Conservation (phyloP, 1,284 basidiomycete genomes). For the Naganishia cerealis region DNA sequence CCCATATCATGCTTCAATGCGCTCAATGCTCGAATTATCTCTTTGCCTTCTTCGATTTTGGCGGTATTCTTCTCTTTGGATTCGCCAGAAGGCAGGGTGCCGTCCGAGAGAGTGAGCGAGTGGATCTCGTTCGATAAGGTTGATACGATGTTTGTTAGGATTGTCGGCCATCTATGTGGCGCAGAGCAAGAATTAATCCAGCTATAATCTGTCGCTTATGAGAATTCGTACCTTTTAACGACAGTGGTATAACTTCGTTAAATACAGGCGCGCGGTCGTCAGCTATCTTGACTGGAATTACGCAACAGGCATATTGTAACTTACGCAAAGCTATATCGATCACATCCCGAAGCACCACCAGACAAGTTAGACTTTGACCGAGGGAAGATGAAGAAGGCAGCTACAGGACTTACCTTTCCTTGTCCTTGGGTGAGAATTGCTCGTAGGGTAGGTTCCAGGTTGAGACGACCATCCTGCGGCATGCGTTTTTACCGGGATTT, state of each 20-base stretch:
- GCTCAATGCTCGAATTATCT: constrained; percentile 74
- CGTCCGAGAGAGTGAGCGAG: constrained; percentile 51
- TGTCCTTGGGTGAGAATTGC: constrained; percentile 51
- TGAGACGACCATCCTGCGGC: constrained; percentile 8
- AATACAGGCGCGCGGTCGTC: constrained; percentile 1
- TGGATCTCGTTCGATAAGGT: constrained; percentile 65
- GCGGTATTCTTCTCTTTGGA: constrained; percentile 42
- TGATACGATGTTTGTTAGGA: constrained; percentile 76
- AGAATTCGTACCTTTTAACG: constrained; percentile 41
- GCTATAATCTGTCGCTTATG: background rate
- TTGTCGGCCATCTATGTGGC: constrained; percentile 76
- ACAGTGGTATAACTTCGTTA: constrained; percentile 48
- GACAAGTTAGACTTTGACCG: too few relatives aligned
- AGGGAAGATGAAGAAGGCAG: too few relatives aligned
- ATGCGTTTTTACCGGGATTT: background rate
- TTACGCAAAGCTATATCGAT: constrained; percentile 46
- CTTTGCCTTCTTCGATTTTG: constrained; percentile 67
- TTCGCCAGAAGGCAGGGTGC: background rate
- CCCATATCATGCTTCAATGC: constrained; percentile 88
- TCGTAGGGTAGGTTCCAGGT: constrained; percentile 41
- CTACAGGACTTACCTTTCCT: constrained; percentile 44
- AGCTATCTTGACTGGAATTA: background rate
- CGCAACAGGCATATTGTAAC: constrained; percentile 26
- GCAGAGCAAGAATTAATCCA: background rate
- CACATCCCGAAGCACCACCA: too few relatives aligned